phyloP scores from a whole-genome alignment of 2,329 filamentous ascomycete species.

The Fusarium beomiforme region DNA sequence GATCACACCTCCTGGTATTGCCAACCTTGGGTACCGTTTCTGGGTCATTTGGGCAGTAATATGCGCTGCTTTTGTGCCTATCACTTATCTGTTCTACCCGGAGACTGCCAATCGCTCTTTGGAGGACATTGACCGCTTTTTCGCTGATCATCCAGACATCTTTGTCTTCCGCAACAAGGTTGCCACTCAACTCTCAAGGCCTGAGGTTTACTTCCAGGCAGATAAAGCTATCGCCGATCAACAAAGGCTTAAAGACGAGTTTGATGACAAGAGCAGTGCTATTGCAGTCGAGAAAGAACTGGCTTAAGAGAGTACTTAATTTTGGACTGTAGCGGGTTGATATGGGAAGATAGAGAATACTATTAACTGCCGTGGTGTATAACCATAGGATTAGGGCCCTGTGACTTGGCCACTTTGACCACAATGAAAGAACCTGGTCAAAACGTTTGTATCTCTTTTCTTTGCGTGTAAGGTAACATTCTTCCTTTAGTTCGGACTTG shows the following conservation, averaged over 20 bases:
- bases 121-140: neutral
- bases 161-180: neutral
- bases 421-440: no score
- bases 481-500: no score
- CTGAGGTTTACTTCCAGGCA: neutral
- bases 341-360: rapidly evolving
- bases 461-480: no score
- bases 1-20: neutral
- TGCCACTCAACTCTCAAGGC: neutral
- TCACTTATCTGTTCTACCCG: neutral
- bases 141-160: neutral
- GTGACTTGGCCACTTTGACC: no score
- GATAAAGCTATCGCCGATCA: neutral
- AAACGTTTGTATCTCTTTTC: no score
- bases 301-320: neutral
- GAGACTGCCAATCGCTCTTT: neutral
- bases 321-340: rapidly evolving
- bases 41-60: neutral
- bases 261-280: neutral
- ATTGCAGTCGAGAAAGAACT: neutral
- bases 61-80: neutral
- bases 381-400: no score
- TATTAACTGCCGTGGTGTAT: no score
- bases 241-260: neutral
- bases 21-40: neutral